Evolutionary conservation across 139 green algal species (phyloP), one percentile per base, ranked within the genome.

Genomic region (Picochlorum sp.): DNA sequence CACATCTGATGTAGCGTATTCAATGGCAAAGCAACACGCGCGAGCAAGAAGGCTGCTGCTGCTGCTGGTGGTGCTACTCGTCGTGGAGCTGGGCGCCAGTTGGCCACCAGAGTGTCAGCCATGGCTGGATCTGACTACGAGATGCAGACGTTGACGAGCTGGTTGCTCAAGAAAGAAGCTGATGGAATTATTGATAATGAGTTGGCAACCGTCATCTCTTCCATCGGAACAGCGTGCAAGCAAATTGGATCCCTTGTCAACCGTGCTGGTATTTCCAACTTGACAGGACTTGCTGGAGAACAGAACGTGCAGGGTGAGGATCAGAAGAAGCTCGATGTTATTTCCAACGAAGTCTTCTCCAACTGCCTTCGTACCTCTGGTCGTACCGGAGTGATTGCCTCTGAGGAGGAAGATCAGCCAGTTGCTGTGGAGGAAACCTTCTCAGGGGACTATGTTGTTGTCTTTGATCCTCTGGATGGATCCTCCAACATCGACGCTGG

Each of bases 311-410:
- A 90, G 80, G 94, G 94, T 14, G 94, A 99, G 84, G 94, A 98
- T 78, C 94, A 99, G 89, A 99, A 99, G 82, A 99, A 99, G 86
- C 89, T 99, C 72, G 94, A 99, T 66, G 92, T 99, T 2, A 81
- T 99, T 49, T 96, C 91, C 66, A 99, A 99, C 77, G 87, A 96
- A 54, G 89, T 99, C 18, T 98, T 99, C 81, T 83, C 73, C 70
- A 91, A 95, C 78, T 91, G 81, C 71, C 81, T 99, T 65, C 75
- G 82, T 15, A 52, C 9, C 24, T 66, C 65, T 28, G 65, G 66
- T 26, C 62, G 50, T 66, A 87, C 67, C 66, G 88, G 90, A 32
- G 75, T 95, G 28, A 90, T 99, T 59, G 94, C 91, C 3, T 91
- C 78, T 6, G 94, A 99, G 84, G 94, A 99, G 83, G 94, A 99